A percentile compares a stretch with the other conserved stretches of the same genome.
Evolutionary conservation across 192 early-diverging fungal species (phyloP).

Genomic region (Entomortierella parvispora): DNA sequence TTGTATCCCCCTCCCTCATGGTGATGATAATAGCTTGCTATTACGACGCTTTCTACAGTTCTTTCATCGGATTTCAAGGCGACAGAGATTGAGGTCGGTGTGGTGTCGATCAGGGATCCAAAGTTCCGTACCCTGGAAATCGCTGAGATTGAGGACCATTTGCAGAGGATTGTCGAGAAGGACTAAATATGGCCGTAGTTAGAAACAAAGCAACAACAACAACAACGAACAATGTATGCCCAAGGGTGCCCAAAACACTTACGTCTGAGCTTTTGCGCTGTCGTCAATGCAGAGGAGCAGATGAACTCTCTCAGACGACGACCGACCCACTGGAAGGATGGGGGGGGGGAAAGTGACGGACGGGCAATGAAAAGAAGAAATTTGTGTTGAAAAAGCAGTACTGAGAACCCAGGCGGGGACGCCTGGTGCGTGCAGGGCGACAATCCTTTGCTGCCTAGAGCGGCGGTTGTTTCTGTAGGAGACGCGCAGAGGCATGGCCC

Average conservation of each 20-base stretch:
- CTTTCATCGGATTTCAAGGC: slow-evolving; percentile 96
- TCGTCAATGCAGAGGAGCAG: too few species aligned
- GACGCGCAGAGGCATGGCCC: too few species aligned
- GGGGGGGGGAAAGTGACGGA: too few species aligned
- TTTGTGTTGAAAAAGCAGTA: too few species aligned
- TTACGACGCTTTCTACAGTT: slow-evolving; percentile 92
- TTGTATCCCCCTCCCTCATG: not conserved
- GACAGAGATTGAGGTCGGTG: slow-evolving; percentile 93
- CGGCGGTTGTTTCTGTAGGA: too few species aligned
- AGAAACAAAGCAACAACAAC: not conserved
- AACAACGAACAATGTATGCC: not conserved
- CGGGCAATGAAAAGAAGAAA: too few species aligned
- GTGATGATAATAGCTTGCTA: slow-evolving; percentile 74
- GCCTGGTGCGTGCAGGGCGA: too few species aligned
- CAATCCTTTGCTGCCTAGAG: too few species aligned
- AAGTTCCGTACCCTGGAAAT: slow-evolving; percentile 81
- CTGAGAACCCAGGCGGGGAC: too few species aligned
- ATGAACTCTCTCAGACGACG: too few species aligned
- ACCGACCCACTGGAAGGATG: too few species aligned
- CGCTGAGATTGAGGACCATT: slow-evolving; percentile 89
- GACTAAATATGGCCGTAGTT: slow-evolving; percentile 62
- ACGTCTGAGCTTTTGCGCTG: too few species aligned
- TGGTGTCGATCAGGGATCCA: slow-evolving; percentile 81
- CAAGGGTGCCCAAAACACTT: not conserved
- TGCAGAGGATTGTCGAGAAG: slow-evolving; percentile 88